A percentile compares a stretch with the other conserved stretches of the same genome.
phyloP scores from a whole-genome alignment of 1,139 yeast species.

The Pichia sp. region DNA sequence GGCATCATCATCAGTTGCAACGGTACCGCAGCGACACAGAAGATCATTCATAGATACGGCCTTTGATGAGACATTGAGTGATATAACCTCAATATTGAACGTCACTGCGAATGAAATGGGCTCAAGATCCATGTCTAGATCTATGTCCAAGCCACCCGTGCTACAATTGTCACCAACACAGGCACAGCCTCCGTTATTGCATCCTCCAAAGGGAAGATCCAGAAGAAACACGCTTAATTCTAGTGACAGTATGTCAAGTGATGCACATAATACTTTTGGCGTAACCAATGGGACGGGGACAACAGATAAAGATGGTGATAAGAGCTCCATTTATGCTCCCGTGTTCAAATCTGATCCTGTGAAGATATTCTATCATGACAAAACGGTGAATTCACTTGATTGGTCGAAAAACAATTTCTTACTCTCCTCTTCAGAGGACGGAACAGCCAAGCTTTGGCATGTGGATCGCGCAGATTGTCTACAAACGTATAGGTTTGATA shows the following conservation, averaged over 20 bases:
- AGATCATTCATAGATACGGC: slow-evolving; percentile 8
- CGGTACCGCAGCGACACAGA: slow-evolving; percentile 1
- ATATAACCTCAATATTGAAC: slow-evolving; percentile 11
- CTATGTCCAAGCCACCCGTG: too few species aligned
- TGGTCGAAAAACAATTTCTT: slow-evolving; percentile 89
- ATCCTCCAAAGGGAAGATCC: slow-evolving; percentile 2
- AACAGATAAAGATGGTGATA: neutral
- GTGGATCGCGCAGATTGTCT: slow-evolving; percentile 58
- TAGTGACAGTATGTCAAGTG: neutral
- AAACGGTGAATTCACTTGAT: slow-evolving; percentile 64
- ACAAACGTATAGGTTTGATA: slow-evolving; percentile 63
- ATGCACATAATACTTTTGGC: neutral
- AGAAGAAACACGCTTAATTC: neutral
- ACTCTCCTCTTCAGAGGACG: slow-evolving; percentile 79
- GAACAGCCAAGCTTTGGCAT: slow-evolving; percentile 82
- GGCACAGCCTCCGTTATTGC: too few species aligned
- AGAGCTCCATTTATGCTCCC: slow-evolving; percentile 49
- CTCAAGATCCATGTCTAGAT: slow-evolving; percentile 5
- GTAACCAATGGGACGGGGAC: too few species aligned
- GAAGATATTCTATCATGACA: slow-evolving; percentile 52
- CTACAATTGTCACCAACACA: too few species aligned
- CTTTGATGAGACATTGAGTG: slow-evolving; percentile 10
- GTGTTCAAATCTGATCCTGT: slow-evolving; percentile 71
- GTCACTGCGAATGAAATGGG: slow-evolving; percentile 1
- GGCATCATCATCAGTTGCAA: slow-evolving; percentile 48